Evolutionary conservation across 1,139 yeast genomes (phyloP).

Genomic region (Tardiomyces blankii): DNA sequence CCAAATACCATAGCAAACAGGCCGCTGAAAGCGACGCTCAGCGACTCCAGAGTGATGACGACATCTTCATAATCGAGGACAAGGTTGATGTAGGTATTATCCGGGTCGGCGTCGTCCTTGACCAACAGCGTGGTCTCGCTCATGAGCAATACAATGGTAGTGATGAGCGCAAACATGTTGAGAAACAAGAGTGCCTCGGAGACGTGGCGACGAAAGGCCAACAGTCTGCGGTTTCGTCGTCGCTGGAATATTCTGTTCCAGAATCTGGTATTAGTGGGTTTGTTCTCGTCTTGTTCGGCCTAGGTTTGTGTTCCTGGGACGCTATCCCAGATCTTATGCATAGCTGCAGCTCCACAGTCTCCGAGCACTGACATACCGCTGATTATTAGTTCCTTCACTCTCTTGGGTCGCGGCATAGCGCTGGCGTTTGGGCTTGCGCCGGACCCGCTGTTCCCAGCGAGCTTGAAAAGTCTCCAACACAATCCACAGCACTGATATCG

Average conservation of each 20-base stretch:
- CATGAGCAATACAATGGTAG: conserved; percentile 1
- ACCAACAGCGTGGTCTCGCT: background rate
- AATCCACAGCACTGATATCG: background rate
- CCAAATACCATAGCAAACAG: conserved; percentile 10
- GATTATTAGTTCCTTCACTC: too few relatives aligned
- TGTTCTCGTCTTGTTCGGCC: too few relatives aligned
- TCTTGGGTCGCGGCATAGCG: too few relatives aligned
- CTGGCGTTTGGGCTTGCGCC: background rate
- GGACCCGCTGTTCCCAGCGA: background rate
- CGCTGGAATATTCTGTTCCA: too few relatives aligned
- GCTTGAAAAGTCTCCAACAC: background rate
- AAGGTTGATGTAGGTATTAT: background rate
- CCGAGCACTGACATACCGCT: too few relatives aligned
- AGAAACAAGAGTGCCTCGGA: conserved; percentile 9
- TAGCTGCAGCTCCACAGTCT: too few relatives aligned
- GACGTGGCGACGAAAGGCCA: background rate
- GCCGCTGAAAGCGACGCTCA: conserved; percentile 7
- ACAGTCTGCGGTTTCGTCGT: too few relatives aligned
- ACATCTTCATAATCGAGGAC: background rate
- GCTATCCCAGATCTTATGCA: too few relatives aligned
- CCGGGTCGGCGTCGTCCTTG: background rate
- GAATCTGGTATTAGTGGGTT: too few relatives aligned
- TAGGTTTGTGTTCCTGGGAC: too few relatives aligned
- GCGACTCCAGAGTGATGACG: conserved; percentile 7
- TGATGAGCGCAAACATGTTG: conserved; percentile 12